Base-by-base conservation (phyloP, 2,329 filamentous ascomycete genomes). In the Drechslerella dactyloides region DNA sequence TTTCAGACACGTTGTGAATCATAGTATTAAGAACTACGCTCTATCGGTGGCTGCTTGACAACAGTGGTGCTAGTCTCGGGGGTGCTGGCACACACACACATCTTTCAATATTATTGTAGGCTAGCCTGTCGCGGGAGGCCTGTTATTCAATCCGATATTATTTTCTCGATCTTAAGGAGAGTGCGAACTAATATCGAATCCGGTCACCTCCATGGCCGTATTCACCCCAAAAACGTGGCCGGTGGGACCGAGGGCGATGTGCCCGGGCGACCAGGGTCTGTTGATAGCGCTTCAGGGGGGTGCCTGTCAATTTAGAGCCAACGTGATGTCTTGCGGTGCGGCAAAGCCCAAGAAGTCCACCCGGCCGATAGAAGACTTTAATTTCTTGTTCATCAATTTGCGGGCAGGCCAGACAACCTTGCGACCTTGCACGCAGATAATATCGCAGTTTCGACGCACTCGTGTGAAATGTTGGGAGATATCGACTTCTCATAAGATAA, bases 1-100 rank as follows among this genome's bases (percentile, higher is more conserved):
- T 70, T 70, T 59, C 64, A 65, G 62, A 70, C 65, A 70, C 4
- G 30, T 62, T 55, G 37, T 65, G 60, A 65, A 61, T 64, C 60
- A 72, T 35, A 65, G 51, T 35, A 30, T 44, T 72, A 72, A 33
- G 30, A 61, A 50, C 21, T 13, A 53, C 55, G 54, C 51, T 56
- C 59, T 72, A 64, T 60, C 37, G 24, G 58, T 62, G 65, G 65
- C 60, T 72, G 56, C 48, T 62, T 63, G 48, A 27, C 19, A 10
- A 52, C 24, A 19, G 58, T 30, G n/a, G 13, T 15, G 11, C 30
- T 10, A 30, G 21, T 33, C 27, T 33, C 27, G 27, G n/a, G n/a
- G n/a, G n/a, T n/a, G n/a, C n/a, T n/a, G n/a, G n/a, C n/a, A n/a
- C n/a, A n/a, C n/a, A n/a, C n/a, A 33, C 27, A 33, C 8, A 33